A percentile compares a stretch with the other conserved stretches of the same genome.
Evolutionary conservation across 108 stramenopile genomes (phyloP).

Genomic region (Aurantiochytrium sp.): DNA sequence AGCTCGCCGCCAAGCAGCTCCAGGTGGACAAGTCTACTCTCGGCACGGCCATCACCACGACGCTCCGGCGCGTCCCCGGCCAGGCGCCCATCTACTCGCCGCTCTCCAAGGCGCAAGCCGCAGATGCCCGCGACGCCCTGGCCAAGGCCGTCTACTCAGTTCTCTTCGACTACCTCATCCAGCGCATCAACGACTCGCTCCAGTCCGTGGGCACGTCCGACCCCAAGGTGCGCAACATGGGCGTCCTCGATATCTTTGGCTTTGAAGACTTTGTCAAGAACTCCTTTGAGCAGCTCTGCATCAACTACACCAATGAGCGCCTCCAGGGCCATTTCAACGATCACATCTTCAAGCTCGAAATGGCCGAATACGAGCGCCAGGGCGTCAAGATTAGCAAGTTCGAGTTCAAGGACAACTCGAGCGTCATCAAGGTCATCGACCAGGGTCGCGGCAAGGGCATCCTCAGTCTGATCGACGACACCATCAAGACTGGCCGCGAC

Average conservation of each 20-base stretch:
- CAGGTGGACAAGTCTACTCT: conserved; percentile 70
- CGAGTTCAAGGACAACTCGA: conserved; percentile 55
- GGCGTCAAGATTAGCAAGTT: conserved; percentile 46
- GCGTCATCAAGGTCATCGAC: conserved; percentile 52
- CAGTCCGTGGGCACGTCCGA: background rate
- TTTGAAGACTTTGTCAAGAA: conserved; percentile 83
- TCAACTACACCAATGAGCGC: conserved; percentile 61
- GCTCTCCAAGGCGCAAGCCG: conserved; percentile 35
- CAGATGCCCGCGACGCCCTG: conserved; percentile 80
- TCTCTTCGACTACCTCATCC: conserved; percentile 83
- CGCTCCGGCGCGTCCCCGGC: conserved; percentile 68
- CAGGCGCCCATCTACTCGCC: conserved; percentile 43
- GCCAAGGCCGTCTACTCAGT: conserved; percentile 87
- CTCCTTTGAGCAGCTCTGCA: conserved; percentile 68
- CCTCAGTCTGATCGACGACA: conserved; percentile 61
- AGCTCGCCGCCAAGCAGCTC: conserved; percentile 66
- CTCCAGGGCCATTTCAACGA: conserved; percentile 62
- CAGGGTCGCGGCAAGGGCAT: conserved; percentile 47
- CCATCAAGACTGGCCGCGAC: conserved; percentile 55
- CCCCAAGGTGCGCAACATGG: background rate
- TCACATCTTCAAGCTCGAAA: conserved; percentile 55
- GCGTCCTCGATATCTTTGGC: conserved; percentile 85
- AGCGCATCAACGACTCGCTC: conserved; percentile 64
- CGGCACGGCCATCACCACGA: conserved; percentile 68
- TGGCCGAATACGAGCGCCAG: conserved; percentile 50